These are phyloP conservation scores for Aspergillus floridensis DNA, from an alignment of 2,329 filamentous ascomycete genomes.

Conservation along the genomic window DNA sequence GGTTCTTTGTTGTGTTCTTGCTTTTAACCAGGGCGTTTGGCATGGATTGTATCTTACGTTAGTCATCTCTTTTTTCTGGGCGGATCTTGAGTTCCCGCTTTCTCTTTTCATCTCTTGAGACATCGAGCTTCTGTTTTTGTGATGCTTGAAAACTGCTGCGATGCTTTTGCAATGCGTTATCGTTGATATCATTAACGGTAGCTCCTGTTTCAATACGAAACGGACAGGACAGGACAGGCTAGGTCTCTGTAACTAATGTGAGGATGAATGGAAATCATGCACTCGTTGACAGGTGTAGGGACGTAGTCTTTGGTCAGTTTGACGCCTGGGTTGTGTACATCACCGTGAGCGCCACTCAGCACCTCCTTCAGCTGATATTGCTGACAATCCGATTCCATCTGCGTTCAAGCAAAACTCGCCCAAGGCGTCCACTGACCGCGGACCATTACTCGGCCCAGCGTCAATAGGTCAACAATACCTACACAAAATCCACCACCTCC, in stretches of 20 bases:
- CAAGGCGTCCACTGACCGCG: too few species aligned
- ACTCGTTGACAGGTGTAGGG: neutral
- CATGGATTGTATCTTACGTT: slow-evolving; percentile 12
- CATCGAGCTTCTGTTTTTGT: slow-evolving; percentile 11
- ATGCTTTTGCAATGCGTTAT: slow-evolving; percentile 3
- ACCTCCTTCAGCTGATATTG: too few species aligned
- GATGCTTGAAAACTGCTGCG: slow-evolving; percentile 14
- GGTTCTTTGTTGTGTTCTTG: slow-evolving; percentile 10
- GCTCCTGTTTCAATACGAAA: neutral
- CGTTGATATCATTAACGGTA: neutral
- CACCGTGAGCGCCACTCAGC: too few species aligned
- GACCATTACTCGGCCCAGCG: too few species aligned
- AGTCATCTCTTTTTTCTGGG: slow-evolving; percentile 12
- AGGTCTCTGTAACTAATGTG: slow-evolving; percentile 29
- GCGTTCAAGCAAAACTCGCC: too few species aligned
- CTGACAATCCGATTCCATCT: too few species aligned
- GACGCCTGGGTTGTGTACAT: too few species aligned
- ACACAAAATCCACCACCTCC: too few species aligned
- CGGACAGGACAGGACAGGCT: slow-evolving; percentile 5
- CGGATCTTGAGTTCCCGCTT: slow-evolving; percentile 8
- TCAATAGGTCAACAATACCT: too few species aligned
- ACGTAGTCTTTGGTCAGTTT: neutral
- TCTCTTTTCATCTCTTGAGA: slow-evolving; percentile 8
- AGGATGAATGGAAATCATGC: slow-evolving; percentile 26
- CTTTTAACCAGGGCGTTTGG: slow-evolving; percentile 23